phyloP scores from a whole-genome alignment of 1,139 yeast genomes.

The Martiniozyma asiatica region DNA sequence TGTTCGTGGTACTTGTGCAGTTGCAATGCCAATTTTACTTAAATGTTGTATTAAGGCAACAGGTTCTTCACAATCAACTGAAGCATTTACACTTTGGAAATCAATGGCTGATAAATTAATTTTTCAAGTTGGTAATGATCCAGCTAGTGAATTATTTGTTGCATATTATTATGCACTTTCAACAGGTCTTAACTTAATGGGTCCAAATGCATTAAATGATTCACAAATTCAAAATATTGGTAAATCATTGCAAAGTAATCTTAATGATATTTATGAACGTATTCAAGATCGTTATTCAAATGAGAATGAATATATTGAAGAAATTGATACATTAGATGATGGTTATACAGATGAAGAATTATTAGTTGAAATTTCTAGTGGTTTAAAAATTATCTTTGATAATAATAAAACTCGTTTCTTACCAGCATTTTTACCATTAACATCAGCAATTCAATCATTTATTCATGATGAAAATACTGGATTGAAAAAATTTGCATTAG shows the following conservation, averaged over 20 bases:
- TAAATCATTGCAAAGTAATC: conserved; percentile 46
- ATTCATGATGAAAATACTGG: conserved; percentile 56
- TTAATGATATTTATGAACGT: conserved; percentile 60
- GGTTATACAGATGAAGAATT: conserved; percentile 87
- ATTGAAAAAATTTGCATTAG: conserved; percentile 66
- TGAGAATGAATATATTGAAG: conserved; percentile 68
- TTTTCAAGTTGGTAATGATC: conserved; percentile 61
- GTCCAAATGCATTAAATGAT: conserved; percentile 44
- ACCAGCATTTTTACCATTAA: conserved; percentile 44
- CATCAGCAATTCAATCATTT: conserved; percentile 44
- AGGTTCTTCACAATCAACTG: conserved; percentile 35
- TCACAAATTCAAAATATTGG: conserved; percentile 50
- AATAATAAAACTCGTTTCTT: conserved; percentile 47
- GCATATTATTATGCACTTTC: conserved; percentile 66
- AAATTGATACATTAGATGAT: conserved; percentile 65
- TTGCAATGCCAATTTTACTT: conserved; percentile 68
- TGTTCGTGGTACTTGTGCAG: conserved; percentile 83
- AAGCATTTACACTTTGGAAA: conserved; percentile 59
- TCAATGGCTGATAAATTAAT: conserved; percentile 58
- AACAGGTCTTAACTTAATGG: conserved; percentile 57
- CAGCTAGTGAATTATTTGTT: conserved; percentile 72
- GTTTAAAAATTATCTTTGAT: conserved; percentile 64
- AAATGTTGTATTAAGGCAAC: conserved; percentile 59
- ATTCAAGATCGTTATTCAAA: conserved; percentile 58
- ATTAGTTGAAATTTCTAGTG: conserved; percentile 73